A percentile compares a stretch with the other conserved stretches of the same genome.
These are phyloP conservation scores for Pythium chondricola DNA, from an alignment of 352 stramenopile species.

Conservation along the genomic window DNA sequence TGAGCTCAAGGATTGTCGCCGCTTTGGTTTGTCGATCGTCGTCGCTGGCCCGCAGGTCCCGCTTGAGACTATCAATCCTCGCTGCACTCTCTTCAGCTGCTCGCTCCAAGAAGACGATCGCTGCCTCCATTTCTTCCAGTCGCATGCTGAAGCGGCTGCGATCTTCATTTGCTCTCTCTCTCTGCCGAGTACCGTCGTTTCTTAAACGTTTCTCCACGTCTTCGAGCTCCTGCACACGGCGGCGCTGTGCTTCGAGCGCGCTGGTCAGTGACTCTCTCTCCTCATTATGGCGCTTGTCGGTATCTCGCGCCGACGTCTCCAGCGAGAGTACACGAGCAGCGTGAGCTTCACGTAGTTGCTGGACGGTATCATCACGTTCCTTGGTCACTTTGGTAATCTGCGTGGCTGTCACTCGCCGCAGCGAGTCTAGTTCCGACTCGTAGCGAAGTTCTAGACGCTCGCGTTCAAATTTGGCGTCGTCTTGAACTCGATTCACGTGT, in stretches of 20 bases:
- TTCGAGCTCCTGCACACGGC: constrained; percentile 22
- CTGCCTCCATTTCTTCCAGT: constrained; percentile 37
- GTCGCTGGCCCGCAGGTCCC: constrained; percentile 22
- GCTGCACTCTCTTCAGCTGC: constrained; percentile 18
- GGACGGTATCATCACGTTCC: constrained; percentile 21
- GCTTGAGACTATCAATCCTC: constrained; percentile 23
- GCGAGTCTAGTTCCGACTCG: constrained; percentile 38
- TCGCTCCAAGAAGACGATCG: constrained; percentile 1
- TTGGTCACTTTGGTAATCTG: constrained; percentile 27
- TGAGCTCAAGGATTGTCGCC: constrained; percentile 63
- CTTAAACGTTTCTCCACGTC: constrained; percentile 3
- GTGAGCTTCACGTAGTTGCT: constrained; percentile 41
- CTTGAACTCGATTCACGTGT: constrained; percentile 3
- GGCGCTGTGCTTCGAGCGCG: constrained; percentile 20
- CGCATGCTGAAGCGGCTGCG: constrained; percentile 8
- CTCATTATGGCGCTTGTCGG: constrained; percentile 23
- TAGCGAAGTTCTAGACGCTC: constrained; percentile 27
- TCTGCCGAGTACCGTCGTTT: neutral
- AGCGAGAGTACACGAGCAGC: constrained; percentile 29
- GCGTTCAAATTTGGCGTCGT: constrained; percentile 15
- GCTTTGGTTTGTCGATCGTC: constrained; percentile 49
- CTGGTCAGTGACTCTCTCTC: constrained; percentile 8
- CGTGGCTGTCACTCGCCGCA: constrained; percentile 28
- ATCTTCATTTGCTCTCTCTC: constrained; percentile 2
- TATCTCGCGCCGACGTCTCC: constrained; percentile 41